These are phyloP conservation scores for Coccomyxa sp. DNA, from an alignment of 139 green algal species.

Conservation along the genomic window DNA sequence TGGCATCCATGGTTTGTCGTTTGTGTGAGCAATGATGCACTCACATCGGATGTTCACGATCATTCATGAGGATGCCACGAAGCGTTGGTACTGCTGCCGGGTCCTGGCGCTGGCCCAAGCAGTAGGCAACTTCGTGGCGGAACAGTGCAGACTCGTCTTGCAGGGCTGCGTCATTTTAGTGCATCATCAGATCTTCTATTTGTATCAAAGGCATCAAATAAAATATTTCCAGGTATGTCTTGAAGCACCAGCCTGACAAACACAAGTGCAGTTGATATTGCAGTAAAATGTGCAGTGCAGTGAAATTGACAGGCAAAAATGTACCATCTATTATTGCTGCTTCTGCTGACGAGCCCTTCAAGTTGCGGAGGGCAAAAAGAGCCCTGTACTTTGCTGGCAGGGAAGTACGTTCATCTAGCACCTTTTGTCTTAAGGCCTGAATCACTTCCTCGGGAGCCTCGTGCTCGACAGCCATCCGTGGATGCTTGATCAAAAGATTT, in stretches of 20 bases:
- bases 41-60: conserved; percentile 72
- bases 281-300: no score
- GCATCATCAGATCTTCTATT: background rate
- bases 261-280: no score
- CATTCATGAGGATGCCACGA: conserved; percentile 51
- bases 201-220: background rate
- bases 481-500: no score
- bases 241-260: no score
- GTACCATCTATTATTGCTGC: conserved; percentile 56
- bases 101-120: conserved; percentile 84
- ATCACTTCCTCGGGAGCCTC: no score
- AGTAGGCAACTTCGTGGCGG: conserved; percentile 89
- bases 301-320: no score
- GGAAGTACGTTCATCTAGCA: conserved; percentile 32
- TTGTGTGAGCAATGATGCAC: background rate
- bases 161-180: conserved; percentile 40
- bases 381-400: conserved; percentile 76
- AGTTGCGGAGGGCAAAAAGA: conserved; percentile 76
- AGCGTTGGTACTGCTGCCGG: conserved; percentile 55
- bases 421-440: conserved; percentile 42
- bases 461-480: no score
- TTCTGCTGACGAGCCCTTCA: conserved; percentile 43
- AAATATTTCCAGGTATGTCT: background rate
- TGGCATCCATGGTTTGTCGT: background rate
- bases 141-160: conserved; percentile 76